Evolutionary conservation across 1,284 basidiomycete genomes (phyloP), one percentile per base, ranked within the genome.

Genomic region (Termitomyces sp.): DNA sequence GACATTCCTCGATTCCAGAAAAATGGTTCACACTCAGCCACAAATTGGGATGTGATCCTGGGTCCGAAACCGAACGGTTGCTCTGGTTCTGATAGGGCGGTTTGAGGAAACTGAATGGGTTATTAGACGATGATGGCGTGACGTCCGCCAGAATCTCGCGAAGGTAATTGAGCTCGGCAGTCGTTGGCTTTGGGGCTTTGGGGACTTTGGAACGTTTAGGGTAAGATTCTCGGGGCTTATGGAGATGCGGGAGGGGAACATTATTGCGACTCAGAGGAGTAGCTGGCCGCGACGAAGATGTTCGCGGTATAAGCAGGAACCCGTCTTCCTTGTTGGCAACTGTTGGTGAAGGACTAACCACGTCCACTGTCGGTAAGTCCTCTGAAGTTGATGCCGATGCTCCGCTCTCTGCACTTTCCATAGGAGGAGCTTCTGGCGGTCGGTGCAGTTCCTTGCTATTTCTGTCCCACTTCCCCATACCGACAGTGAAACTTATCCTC

Each of bases 1-100:
- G 70, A 58, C 90, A 92, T 54, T 88, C 86, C 63, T 88, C 86
- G 21, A 88, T 73, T 0, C 82, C 80, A 5, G 80, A 75, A 6
- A 81, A 69, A 44, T 78, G 76, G 19, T 73, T 74, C 52, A 81
- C 69, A 61, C 79, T 81, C 43, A 79, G 65, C 78, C 79, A 82
- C 13, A 75, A 61, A 36, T 68, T 68, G 54, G 73, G 67, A 15
- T 68, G 57, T 15, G 67, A 43, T 19, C 68, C 54, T 36, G 52
- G 52, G 8, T 50, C 54, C 1, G 63, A 55, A 2, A 60, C 50
- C 6, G 62, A 54, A 10, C 54, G 49, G 33, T 60, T 61, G 44
- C 62, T 62, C 8, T 54, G 52, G 43, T 60, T 59, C 26, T 71
- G 64, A 7, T 60, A 41, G 49, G 70, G 65, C 24, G 68, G 69